Evolutionary conservation across 2,329 filamentous ascomycete genomes (phyloP).

Genomic region (Xylogone sp.): DNA sequence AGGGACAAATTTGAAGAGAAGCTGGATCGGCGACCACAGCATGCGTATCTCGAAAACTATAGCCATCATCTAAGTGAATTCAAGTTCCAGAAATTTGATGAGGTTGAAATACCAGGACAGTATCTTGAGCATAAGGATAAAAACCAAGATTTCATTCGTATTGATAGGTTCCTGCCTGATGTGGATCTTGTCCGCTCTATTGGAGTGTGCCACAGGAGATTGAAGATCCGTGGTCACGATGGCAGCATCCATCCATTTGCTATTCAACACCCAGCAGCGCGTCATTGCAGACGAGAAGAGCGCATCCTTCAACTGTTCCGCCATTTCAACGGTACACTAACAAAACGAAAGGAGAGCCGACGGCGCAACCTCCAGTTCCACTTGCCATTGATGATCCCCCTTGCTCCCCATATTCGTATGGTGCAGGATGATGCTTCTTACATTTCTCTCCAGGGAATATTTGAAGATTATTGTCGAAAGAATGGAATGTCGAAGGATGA

Average conservation of each 20-base stretch:
- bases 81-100: constrained; percentile 95
- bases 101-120: constrained; percentile 95
- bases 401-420: constrained; percentile 91
- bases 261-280: constrained; percentile 89
- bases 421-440: constrained; percentile 95
- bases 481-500: constrained; percentile 91
- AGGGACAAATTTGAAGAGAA: constrained; percentile 98
- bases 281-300: constrained; percentile 91
- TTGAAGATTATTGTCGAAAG: constrained; percentile 91
- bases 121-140: constrained; percentile 98
- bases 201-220: constrained; percentile 83
- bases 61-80: constrained; percentile 95
- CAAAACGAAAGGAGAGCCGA: constrained; percentile 91
- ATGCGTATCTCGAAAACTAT: constrained; percentile 65
- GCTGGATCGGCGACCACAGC: constrained; percentile 67
- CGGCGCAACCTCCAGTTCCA: constrained; percentile 95
- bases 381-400: constrained; percentile 88
- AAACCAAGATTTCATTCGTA: constrained; percentile 97
- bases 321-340: constrained; percentile 89
- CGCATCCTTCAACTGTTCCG: constrained; percentile 94
- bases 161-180: constrained; percentile 92
- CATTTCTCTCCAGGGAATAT: constrained; percentile 89
- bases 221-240: constrained; percentile 96
- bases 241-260: constrained; percentile 96
- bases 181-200: constrained; percentile 91